Conservation (phyloP, 495 filamentous ascomycete species). For the Margaritispora aquatica region DNA sequence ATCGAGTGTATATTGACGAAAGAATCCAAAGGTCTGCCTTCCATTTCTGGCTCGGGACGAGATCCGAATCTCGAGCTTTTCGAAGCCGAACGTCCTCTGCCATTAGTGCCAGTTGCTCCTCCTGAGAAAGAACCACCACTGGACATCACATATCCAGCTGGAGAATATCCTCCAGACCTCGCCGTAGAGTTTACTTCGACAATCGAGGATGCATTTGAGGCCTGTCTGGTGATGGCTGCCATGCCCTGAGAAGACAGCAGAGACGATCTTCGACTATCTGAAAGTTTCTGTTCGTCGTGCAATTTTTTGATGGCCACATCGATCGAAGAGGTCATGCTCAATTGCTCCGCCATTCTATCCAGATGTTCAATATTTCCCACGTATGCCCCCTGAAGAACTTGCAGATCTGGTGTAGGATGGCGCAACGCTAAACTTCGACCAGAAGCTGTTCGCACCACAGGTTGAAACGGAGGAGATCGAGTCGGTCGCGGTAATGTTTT, state of each 20-base stretch:
- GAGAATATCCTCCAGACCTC: slow-evolving; percentile 66
- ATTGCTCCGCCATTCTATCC: slow-evolving; percentile 73
- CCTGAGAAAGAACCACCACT: slow-evolving; percentile 52
- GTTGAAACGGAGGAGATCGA: slow-evolving; percentile 20
- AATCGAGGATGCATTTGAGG: slow-evolving; percentile 60
- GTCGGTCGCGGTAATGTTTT: background rate
- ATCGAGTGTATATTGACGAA: slow-evolving; percentile 18
- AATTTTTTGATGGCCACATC: slow-evolving; percentile 76
- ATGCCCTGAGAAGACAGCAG: slow-evolving; percentile 28
- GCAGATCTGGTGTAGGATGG: slow-evolving; percentile 72
- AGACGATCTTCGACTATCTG: slow-evolving; percentile 55
- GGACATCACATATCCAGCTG: slow-evolving; percentile 57
- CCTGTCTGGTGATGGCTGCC: slow-evolving; percentile 33
- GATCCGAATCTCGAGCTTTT: slow-evolving; percentile 44
- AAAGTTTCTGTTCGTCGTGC: slow-evolving; percentile 68
- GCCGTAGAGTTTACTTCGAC: slow-evolving; percentile 59
- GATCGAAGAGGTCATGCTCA: slow-evolving; percentile 75
- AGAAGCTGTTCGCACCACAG: slow-evolving; percentile 56
- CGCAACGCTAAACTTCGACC: slow-evolving; percentile 54
- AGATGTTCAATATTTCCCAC: slow-evolving; percentile 69
- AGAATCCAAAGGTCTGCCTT: slow-evolving; percentile 36
- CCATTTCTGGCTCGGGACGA: slow-evolving; percentile 43
- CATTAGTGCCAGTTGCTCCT: slow-evolving; percentile 28
- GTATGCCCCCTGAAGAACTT: slow-evolving; percentile 67
- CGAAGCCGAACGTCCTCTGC: slow-evolving; percentile 54